Evolutionary conservation across 805 yeast species (phyloP).

Genomic region (Lipomyces sp.): DNA sequence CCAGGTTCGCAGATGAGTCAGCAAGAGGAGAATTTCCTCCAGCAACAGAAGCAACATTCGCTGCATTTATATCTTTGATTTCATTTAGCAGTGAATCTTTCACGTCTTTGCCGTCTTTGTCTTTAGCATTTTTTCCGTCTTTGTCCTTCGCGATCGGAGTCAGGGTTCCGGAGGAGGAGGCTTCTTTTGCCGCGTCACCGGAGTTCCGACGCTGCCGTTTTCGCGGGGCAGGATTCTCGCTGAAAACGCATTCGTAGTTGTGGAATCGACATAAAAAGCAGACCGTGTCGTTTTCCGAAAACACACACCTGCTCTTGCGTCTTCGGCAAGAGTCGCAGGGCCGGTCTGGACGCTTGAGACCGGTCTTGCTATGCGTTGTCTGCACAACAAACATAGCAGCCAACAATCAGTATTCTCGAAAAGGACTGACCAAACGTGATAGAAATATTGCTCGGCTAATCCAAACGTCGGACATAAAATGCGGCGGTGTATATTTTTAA

Average conservation of each 20-base stretch:
- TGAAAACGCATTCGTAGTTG: constrained; percentile 29
- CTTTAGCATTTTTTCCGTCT: not conserved
- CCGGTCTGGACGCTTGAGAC: constrained; percentile 29
- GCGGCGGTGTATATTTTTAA: too few relatives aligned
- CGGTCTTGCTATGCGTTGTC: constrained; percentile 29
- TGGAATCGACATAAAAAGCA: constrained; percentile 30
- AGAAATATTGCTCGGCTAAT: too few relatives aligned
- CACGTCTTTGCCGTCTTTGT: not conserved
- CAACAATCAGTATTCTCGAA: too few relatives aligned
- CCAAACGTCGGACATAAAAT: too few relatives aligned
- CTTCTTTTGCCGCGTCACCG: not conserved
- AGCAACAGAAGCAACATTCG: too few relatives aligned
- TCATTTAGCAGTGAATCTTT: not conserved
- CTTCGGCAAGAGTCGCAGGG: constrained; percentile 30
- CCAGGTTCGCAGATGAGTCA: too few relatives aligned
- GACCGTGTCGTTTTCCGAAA: constrained; percentile 27
- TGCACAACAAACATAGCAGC: constrained; percentile 26
- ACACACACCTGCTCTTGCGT: constrained; percentile 29
- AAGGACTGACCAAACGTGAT: too few relatives aligned
- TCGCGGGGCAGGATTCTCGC: constrained; percentile 26
- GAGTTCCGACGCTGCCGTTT: constrained; percentile 22
- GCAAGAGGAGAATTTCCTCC: too few relatives aligned
- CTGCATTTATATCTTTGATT: not conserved
- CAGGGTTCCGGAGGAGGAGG: not conserved
- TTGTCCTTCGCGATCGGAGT: not conserved